Conservation (phyloP, 495 filamentous ascomycete genomes). For the Penicillium goetzii region DNA sequence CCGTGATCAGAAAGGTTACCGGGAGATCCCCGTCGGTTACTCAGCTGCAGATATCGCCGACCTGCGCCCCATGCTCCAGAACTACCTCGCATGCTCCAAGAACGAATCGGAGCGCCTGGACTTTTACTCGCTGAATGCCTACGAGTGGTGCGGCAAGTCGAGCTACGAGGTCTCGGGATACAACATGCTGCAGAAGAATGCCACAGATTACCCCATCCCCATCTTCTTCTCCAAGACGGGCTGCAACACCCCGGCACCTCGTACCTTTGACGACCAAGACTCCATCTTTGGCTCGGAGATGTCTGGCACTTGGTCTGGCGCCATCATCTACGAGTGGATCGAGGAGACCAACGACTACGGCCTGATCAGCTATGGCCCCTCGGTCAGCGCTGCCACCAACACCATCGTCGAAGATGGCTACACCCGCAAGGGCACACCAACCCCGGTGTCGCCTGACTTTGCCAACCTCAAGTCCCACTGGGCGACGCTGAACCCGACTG, state of each 20-base stretch:
- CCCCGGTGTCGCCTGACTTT: constrained; percentile 76
- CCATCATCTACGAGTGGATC: constrained; percentile 91
- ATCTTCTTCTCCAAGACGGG: constrained; percentile 88
- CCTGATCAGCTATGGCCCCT: constrained; percentile 74
- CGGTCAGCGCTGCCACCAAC: constrained; percentile 44
- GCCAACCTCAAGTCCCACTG: constrained; percentile 75
- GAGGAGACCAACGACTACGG: constrained; percentile 85
- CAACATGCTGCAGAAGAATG: constrained; percentile 60
- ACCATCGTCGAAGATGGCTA: constrained; percentile 64
- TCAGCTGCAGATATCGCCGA: constrained; percentile 85
- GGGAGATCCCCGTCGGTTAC: constrained; percentile 83
- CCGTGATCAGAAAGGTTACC: constrained; percentile 75
- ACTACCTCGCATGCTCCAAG: constrained; percentile 79
- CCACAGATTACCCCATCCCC: constrained; percentile 67
- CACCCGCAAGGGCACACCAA: constrained; percentile 71
- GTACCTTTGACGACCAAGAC: constrained; percentile 74
- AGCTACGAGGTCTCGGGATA: constrained; percentile 73
- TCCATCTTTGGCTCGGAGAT: constrained; percentile 77
- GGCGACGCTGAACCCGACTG: constrained; percentile 70
- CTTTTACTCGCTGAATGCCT: constrained; percentile 85
- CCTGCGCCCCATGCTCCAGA: constrained; percentile 83
- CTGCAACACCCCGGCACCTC: constrained; percentile 68
- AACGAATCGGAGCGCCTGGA: constrained; percentile 73
- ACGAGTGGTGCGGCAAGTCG: constrained; percentile 81
- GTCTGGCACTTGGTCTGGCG: constrained; percentile 75